A percentile compares a stretch with the other conserved stretches of the same genome.
Conservation (phyloP, 495 filamentous ascomycete species). For the Xylaria telfairii region DNA sequence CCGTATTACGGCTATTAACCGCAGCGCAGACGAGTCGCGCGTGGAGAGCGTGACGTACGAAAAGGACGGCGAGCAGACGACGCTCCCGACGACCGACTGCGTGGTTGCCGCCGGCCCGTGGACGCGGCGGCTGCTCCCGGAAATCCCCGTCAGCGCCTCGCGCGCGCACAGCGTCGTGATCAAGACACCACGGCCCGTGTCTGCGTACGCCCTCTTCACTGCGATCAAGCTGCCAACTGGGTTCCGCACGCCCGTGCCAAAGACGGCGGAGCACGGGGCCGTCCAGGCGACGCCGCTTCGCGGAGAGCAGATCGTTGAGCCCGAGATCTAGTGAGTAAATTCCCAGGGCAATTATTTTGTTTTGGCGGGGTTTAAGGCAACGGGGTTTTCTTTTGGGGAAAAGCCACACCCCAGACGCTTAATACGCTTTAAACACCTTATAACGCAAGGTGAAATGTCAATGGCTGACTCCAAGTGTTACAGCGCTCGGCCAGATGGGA, state of each 20-base stretch:
- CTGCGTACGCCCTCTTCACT: slow-evolving; percentile 81
- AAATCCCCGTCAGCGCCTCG: slow-evolving; percentile 75
- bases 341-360: too few species aligned
- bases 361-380: too few species aligned
- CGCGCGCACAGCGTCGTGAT: slow-evolving; percentile 86
- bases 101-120: slow-evolving; percentile 83
- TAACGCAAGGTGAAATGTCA: neutral
- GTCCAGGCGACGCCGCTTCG: slow-evolving; percentile 32
- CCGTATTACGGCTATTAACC: slow-evolving; percentile 33
- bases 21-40: slow-evolving; percentile 24
- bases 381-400: neutral
- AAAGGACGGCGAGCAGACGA: slow-evolving; percentile 66
- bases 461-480: neutral
- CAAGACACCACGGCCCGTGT: slow-evolving; percentile 63
- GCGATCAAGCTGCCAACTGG: slow-evolving; percentile 72
- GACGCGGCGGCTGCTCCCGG: slow-evolving; percentile 72
- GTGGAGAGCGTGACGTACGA: slow-evolving; percentile 46
- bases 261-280: slow-evolving; percentile 45
- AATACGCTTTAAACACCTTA: neutral
- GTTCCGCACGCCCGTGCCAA: slow-evolving; percentile 41
- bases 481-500: slow-evolving; percentile 74
- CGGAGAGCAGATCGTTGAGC: slow-evolving; percentile 62
- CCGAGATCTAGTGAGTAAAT: slow-evolving; percentile 71
- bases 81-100: slow-evolving; percentile 40
- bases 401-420: neutral